Base-by-base conservation (phyloP, 306 rosid species). In the Acacia confusa region DNA sequence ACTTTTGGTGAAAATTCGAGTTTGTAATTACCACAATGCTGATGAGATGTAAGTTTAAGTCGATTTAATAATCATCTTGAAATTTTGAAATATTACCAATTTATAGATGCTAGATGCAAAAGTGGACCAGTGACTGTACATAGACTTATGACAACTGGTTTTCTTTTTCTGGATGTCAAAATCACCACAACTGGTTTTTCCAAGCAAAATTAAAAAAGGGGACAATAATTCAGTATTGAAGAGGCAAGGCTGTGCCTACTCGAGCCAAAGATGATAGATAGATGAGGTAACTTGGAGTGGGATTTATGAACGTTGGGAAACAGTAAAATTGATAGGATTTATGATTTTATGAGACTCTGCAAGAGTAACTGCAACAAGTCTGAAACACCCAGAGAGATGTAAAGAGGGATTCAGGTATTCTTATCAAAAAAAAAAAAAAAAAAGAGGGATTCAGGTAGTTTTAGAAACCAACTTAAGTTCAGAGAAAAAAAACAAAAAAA, bases 301-400 rank as follows among this genome's bases (percentile, higher is more conserved):
- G 83, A 85, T 88, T 55, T 52, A 50, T 2, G 61, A 53, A 6
- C 61, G 25, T 8, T 53, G 61, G 25, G 25, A 22, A 57, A 52
- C 14, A 57, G 61, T 53, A 9, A 16, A 50, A 50, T 57, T 9
- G 30, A 22, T 1, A n/a, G 28, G 64, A 22, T 22, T 82, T 72
- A 82, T 70, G 16, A 34, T 68, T 68, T 68, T n/a, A 36, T 68
- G 77, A 76, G 71, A 76, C 84, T 86, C 84, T 86, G 88, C 88
- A 16, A 30, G 4, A 58, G 3, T 4, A 24, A 25, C 66, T 60
- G 66, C 19, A 12, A 20, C 38, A 4, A 55, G 68, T 17, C 72
- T 68, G 72, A 43, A 64, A 84, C 83, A 82, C 57, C 78, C 82
- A 53, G 69, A 75, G 34, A 57, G 28, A 57, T 8, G 65, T 28